These are phyloP conservation scores for Kregervanrija fluxuum DNA, from an alignment of 805 yeast species.

Conservation along the genomic window DNA sequence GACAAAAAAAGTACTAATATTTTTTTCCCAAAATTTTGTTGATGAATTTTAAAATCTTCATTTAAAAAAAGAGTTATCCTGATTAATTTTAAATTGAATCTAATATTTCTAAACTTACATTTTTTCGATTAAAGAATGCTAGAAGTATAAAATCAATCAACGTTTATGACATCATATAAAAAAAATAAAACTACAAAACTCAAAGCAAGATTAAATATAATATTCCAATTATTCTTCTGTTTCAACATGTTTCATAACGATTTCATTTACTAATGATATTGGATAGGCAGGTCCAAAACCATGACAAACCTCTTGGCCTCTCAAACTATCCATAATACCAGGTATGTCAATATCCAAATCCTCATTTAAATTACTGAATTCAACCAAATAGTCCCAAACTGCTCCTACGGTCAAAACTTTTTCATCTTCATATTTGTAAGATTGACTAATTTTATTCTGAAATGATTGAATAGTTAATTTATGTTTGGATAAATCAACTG, in stretches of 20 bases:
- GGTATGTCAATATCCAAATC: conserved; percentile 45
- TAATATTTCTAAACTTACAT: no score
- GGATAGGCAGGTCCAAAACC: conserved; percentile 72
- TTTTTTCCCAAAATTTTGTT: no score
- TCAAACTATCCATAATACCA: conserved; percentile 49
- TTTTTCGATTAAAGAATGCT: no score
- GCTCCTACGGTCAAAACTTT: conserved; percentile 66
- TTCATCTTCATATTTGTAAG: conserved; percentile 25
- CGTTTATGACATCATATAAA: no score
- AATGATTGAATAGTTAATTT: conserved; percentile 7
- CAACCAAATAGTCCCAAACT: conserved; percentile 71
- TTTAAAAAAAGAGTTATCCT: no score
- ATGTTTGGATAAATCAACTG: conserved; percentile 13
- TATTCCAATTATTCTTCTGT: neutral
- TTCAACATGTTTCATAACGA: conserved; percentile 19
- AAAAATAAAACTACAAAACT: no score
- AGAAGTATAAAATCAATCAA: no score
- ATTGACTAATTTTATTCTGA: conserved; percentile 11
- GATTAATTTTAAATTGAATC: no score
- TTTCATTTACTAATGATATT: conserved; percentile 34
- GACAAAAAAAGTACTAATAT: no score
- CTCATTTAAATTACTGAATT: conserved; percentile 40
- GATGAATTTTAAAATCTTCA: no score
- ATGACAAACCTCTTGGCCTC: conserved; percentile 70
- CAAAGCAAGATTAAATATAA: neutral